These are phyloP conservation scores for Exsudoporus frostii DNA, from an alignment of 768 basidiomycete genomes.

Conservation along the genomic window DNA sequence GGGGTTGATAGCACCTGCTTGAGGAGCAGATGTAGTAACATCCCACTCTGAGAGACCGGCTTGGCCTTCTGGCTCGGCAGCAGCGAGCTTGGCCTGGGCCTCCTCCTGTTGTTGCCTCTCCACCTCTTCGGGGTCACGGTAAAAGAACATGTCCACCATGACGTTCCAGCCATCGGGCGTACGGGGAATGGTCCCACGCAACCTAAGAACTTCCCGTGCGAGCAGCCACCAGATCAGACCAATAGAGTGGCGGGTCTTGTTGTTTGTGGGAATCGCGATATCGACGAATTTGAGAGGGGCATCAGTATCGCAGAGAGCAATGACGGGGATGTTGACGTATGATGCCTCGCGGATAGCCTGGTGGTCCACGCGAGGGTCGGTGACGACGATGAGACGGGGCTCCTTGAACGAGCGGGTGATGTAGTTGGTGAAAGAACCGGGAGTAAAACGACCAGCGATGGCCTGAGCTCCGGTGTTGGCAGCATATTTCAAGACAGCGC, in stretches of 20 bases:
- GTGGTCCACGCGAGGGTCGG: slow-evolving; percentile 99
- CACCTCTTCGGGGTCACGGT: slow-evolving; percentile 98
- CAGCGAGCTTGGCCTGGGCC: slow-evolving; percentile 73
- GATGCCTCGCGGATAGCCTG: slow-evolving; percentile 99
- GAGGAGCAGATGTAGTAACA: slow-evolving; percentile 59
- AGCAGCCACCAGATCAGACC: slow-evolving; percentile 98
- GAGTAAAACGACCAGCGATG: slow-evolving; percentile 98
- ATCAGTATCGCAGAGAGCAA: slow-evolving; percentile 98
- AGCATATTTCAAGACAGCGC: slow-evolving; percentile 98
- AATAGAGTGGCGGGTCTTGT: slow-evolving; percentile 97
- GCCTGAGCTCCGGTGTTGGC: slow-evolving; percentile 98
- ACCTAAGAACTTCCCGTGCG: slow-evolving; percentile 93
- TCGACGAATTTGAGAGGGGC: slow-evolving; percentile 97
- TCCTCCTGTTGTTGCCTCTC: slow-evolving; percentile 97
- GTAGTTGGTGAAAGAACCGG: slow-evolving; percentile 99
- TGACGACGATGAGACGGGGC: slow-evolving; percentile 96
- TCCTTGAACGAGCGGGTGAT: slow-evolving; percentile 99
- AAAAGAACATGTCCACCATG: slow-evolving; percentile 99
- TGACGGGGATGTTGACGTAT: slow-evolving; percentile 99
- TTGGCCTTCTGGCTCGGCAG: slow-evolving; percentile 57
- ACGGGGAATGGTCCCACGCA: slow-evolving; percentile 91
- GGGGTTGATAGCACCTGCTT: slow-evolving; percentile 74
- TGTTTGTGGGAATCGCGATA: slow-evolving; percentile 98
- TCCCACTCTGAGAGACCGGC: slow-evolving; percentile 68
- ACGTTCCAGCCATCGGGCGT: slow-evolving; percentile 93